These are phyloP conservation scores for Coniophora puteana DNA, from an alignment of 1,284 basidiomycete genomes.

Conservation along the genomic window DNA sequence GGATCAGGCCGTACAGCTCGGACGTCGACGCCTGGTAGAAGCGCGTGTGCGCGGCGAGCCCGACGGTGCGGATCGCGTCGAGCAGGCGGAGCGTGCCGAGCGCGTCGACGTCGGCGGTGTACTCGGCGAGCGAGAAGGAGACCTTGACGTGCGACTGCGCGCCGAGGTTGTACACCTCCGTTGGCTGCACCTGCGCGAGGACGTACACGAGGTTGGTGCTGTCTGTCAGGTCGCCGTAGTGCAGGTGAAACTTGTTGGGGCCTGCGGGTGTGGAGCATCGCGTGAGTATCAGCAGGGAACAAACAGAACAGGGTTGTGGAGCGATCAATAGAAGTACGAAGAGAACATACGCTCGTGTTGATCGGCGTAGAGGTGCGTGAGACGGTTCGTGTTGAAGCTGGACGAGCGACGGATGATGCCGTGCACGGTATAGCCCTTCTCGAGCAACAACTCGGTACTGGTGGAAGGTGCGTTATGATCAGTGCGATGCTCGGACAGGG, in stretches of 20 bases:
- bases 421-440: slow-evolving; percentile 89
- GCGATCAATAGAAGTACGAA: background rate
- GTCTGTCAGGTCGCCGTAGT: slow-evolving; percentile 90
- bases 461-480: slow-evolving; percentile 12
- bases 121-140: slow-evolving; percentile 96
- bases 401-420: slow-evolving; percentile 92
- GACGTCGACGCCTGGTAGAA: slow-evolving; percentile 95
- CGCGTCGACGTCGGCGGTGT: slow-evolving; percentile 91
- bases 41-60: slow-evolving; percentile 79
- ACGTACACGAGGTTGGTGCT: slow-evolving; percentile 93
- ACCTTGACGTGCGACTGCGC: slow-evolving; percentile 98
- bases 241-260: slow-evolving; percentile 79
- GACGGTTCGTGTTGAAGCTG: slow-evolving; percentile 89
- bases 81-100: slow-evolving; percentile 88
- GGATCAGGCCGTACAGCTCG: slow-evolving; percentile 90
- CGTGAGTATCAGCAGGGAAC: slow-evolving; percentile 12
- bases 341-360: slow-evolving; percentile 71
- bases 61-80: slow-evolving; percentile 90
- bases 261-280: slow-evolving; percentile 36
- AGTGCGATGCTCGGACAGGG: background rate
- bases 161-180: slow-evolving; percentile 92
- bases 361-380: slow-evolving; percentile 87
- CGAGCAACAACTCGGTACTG: slow-evolving; percentile 79
- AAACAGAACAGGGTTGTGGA: slow-evolving; percentile 4
- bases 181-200: slow-evolving; percentile 86